Evolutionary conservation across 2,329 filamentous ascomycete genomes (phyloP).

Genomic region (Ophiostoma ips): DNA sequence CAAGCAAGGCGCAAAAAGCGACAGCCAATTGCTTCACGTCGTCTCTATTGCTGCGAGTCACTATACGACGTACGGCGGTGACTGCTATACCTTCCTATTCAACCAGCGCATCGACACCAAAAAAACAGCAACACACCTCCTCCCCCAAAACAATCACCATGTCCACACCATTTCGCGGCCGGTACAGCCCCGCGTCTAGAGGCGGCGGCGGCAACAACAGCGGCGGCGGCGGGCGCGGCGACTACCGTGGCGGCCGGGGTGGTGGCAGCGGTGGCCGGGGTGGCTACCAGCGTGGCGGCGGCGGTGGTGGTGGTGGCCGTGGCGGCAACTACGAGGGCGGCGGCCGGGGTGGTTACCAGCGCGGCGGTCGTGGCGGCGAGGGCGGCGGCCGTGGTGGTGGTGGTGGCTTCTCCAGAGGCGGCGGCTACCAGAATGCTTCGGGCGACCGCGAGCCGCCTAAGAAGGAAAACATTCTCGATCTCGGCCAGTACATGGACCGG

Average conservation of each 20-base stretch:
- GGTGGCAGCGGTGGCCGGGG: constrained; percentile 1
- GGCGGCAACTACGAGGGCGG: constrained; percentile 32
- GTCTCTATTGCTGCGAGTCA: not conserved
- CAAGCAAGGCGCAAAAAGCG: not conserved
- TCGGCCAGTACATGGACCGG: constrained; percentile 96
- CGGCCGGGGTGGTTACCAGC: constrained; percentile 26
- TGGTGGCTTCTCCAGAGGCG: constrained; percentile 7
- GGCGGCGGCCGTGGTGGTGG: constrained; percentile 14
- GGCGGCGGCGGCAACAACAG: constrained; percentile 7
- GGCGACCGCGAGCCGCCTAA: constrained; percentile 59
- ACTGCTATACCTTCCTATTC: not conserved
- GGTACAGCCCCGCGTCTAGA: constrained; percentile 13
- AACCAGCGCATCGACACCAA: not conserved
- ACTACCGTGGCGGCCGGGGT: constrained; percentile 3
- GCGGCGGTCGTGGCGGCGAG: constrained; percentile 27
- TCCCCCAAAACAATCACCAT: too few species aligned
- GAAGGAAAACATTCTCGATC: constrained; percentile 96
- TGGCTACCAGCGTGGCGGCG: constrained; percentile 18
- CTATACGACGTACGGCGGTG: too few species aligned
- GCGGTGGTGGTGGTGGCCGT: constrained; percentile 26
- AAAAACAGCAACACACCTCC: too few species aligned
- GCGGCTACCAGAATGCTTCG: not conserved
- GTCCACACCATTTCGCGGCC: constrained; percentile 14
- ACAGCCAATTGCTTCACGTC: not conserved
- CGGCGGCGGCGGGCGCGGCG: constrained; percentile 5